phyloP scores from a whole-genome alignment of 78 protist genomes.

The Planoprotostelium fungivorum region DNA sequence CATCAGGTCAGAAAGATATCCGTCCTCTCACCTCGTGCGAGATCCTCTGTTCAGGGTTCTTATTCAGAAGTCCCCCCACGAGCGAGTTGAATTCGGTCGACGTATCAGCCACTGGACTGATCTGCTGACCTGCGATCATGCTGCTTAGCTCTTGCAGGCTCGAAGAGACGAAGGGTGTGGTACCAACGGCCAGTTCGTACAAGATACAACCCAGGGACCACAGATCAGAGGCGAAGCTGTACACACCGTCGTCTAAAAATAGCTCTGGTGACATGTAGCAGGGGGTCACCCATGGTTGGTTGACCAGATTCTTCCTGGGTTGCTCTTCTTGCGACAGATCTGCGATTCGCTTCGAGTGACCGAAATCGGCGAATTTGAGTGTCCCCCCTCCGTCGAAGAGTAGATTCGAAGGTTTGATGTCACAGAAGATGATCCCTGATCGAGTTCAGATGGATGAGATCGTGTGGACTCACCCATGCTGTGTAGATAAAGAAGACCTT shows the following conservation, averaged over 20 bases:
- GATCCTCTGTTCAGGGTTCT: constrained; percentile 7
- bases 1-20: too few relatives aligned
- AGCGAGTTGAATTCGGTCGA: constrained; percentile 1
- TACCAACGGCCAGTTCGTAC: constrained; percentile 35
- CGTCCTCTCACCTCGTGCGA: neutral
- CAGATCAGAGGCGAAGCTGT: constrained; percentile 38
- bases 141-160: constrained; percentile 4
- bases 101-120: neutral
- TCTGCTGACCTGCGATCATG: neutral
- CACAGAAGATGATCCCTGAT: constrained; percentile 27
- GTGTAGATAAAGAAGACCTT: neutral
- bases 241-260: constrained; percentile 10
- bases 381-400: constrained; percentile 43
- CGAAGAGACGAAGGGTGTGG: constrained; percentile 29
- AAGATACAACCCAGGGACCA: constrained; percentile 71
- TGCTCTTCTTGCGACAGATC: neutral
- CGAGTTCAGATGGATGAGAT: too few relatives aligned
- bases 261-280: constrained; percentile 75
- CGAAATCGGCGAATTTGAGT: constrained; percentile 42
- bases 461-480: neutral
- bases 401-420: constrained; percentile 49
- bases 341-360: constrained; percentile 8
- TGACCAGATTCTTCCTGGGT: neutral
- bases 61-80: constrained; percentile 20
- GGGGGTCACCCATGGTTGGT: constrained; percentile 34